Percentiles rank a stretch among this genome's conserved stretches.
phyloP scores from a whole-genome alignment of 2,329 filamentous ascomycete species.

The Dendryphion nanum region DNA sequence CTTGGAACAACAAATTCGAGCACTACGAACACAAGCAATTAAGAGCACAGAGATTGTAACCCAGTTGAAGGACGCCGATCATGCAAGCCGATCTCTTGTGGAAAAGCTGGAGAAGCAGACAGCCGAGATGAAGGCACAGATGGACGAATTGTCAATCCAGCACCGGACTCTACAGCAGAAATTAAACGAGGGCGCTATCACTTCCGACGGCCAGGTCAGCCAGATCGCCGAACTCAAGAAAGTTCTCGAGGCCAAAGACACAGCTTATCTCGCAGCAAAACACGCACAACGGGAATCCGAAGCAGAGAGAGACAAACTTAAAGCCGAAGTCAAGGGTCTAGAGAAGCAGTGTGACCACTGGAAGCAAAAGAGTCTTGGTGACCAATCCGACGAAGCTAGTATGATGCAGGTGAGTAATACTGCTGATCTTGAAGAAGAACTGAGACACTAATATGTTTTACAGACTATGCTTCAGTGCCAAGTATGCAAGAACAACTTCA shows the following conservation, averaged over 20 bases:
- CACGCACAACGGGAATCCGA: conserved; percentile 60
- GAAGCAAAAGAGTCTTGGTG: conserved; percentile 79
- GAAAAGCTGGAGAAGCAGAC: conserved; percentile 90
- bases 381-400: conserved; percentile 78
- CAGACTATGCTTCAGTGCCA: conserved; percentile 74
- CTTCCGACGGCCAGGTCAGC: conserved; percentile 68
- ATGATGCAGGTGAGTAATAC: conserved; percentile 74
- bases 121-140: conserved; percentile 75
- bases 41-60: conserved; percentile 93
- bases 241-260: conserved; percentile 73
- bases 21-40: conserved; percentile 75
- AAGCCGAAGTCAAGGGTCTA: conserved; percentile 71
- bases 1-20: conserved; percentile 74
- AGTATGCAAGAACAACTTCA: conserved; percentile 89
- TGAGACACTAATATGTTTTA: conserved; percentile 4
- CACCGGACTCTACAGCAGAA: conserved; percentile 73
- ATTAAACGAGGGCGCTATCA: conserved; percentile 66
- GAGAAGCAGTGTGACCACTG: conserved; percentile 82
- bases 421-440: conserved; percentile 16
- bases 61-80: conserved; percentile 87
- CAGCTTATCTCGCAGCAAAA: conserved; percentile 63
- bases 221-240: conserved; percentile 77
- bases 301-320: conserved; percentile 75
- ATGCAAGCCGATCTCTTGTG: conserved; percentile 70
- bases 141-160: conserved; percentile 68